Evolutionary conservation across 345 rosid species (phyloP).

Genomic region (Citrus inodora): DNA sequence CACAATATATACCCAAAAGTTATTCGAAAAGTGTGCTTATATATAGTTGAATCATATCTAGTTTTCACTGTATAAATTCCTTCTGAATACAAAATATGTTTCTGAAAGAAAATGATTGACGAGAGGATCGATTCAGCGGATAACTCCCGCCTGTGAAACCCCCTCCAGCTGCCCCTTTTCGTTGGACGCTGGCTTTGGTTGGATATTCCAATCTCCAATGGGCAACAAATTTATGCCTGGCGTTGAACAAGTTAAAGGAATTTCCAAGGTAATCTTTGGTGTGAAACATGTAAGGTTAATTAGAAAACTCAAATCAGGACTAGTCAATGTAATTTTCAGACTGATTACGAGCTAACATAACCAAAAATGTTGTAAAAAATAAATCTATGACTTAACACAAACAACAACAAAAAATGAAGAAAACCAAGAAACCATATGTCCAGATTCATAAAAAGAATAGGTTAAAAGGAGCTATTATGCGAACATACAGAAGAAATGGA

Average conservation of each 20-base stretch:
- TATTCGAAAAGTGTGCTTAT: neutral
- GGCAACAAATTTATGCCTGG: conserved; percentile 29
- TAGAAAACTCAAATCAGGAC: neutral
- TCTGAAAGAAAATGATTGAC: neutral
- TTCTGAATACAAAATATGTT: neutral
- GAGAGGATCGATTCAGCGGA: conserved; percentile 18
- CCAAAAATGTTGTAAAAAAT: neutral
- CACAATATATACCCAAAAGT: neutral
- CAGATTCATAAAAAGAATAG: neutral
- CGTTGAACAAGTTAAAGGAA: conserved; percentile 13
- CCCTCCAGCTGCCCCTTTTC: conserved; percentile 12
- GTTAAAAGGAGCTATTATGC: neutral
- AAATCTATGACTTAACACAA: neutral
- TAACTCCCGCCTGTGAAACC: conserved; percentile 31
- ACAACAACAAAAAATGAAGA: too few relatives aligned
- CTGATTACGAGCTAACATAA: neutral
- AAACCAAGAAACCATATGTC: neutral
- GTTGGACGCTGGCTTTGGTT: conserved; percentile 2
- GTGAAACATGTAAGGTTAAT: neutral
- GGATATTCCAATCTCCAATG: neutral
- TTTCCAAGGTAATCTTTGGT: neutral
- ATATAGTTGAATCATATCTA: too few relatives aligned
- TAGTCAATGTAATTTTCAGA: neutral
- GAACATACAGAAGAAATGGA: neutral
- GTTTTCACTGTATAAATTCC: neutral